A percentile compares a stretch with the other conserved stretches of the same genome.
These are phyloP conservation scores for Moesziomyces sp. DNA, from an alignment of 1,284 basidiomycete genomes.

Conservation along the genomic window DNA sequence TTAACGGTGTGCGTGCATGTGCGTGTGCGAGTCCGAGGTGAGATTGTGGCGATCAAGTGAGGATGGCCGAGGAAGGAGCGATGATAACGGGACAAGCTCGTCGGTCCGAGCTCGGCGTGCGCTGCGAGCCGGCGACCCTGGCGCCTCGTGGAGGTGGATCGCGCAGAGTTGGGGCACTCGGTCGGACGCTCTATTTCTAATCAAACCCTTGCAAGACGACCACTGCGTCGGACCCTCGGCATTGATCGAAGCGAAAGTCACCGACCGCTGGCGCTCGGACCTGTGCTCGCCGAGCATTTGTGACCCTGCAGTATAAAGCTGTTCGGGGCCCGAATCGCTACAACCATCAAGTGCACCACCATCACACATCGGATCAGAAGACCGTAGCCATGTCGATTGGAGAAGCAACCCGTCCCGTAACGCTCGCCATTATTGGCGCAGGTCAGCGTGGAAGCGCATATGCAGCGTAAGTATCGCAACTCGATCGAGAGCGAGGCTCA, in stretches of 20 bases:
- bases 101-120: neutral
- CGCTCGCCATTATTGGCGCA: constrained; percentile 39
- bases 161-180: too few species aligned
- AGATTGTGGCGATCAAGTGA: neutral
- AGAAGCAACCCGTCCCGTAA: constrained; percentile 27
- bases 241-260: neutral
- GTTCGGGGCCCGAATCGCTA: too few species aligned
- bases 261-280: neutral
- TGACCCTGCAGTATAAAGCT: neutral
- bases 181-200: neutral
- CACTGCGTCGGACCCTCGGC: neutral
- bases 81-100: neutral
- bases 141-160: neutral
- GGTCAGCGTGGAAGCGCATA: constrained; percentile 40
- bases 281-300: neutral
- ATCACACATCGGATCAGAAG: neutral
- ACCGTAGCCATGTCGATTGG: constrained; percentile 28
- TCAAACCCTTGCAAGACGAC: neutral
- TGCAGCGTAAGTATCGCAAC: constrained; percentile 23
- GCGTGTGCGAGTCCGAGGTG: too few species aligned
- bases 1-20: too few species aligned
- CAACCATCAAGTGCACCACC: constrained; percentile 2
- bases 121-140: too few species aligned
- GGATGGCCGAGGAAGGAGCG: neutral
- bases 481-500: neutral